Base-by-base conservation (phyloP, 768 basidiomycete genomes). In the Agrocybe chaxingu region DNA sequence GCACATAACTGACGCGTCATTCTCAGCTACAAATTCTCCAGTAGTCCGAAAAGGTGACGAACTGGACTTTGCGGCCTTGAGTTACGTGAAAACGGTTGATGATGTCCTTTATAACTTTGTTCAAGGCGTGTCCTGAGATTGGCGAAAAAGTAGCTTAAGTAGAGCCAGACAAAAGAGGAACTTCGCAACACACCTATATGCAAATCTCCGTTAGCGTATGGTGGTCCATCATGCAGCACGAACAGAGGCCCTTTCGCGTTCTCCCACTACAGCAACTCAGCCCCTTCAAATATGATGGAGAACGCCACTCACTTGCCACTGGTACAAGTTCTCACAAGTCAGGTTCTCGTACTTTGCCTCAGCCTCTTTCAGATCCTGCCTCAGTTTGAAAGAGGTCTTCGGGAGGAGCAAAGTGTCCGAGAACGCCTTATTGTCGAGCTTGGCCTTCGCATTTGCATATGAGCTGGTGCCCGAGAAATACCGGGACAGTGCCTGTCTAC, bases 81-180 rank as follows among this genome's bases (percentile, higher is more conserved):
- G 84, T 79, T 13, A 98, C 76, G 55, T 94, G 84, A 62, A 84
- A 98, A 5, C 96, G 84, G 59, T 91, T 92, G 51, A 96, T 90
- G 59, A 98, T 87, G 64, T 99, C 96, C 72, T 99, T 99, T 41
- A 97, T 65, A 36, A 97, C 88, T 65, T 98, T 97, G 70, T 98
- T 99, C 54, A 98, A 66, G 0, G 95, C 94, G 64, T 99, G 96
- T 6, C 96, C 95, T 97, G 52, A 5, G 19, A 6, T 35, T 19
- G 6, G 9, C 31, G 53, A 12, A 12, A 31, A 36, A 32, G 12
- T 11, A 42, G 35, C 32, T 40, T 12, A 56, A 16, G n/a, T 29
- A 24, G 13, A 35, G 32, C 34, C 29, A 37, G 36, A 5, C 38
- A 42, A 16, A 34, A 8, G 12, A 47, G 24, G 16, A 13, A 36